phyloP scores from a whole-genome alignment of 805 yeast species.

The Sugiyamaella lignohabitans region DNA sequence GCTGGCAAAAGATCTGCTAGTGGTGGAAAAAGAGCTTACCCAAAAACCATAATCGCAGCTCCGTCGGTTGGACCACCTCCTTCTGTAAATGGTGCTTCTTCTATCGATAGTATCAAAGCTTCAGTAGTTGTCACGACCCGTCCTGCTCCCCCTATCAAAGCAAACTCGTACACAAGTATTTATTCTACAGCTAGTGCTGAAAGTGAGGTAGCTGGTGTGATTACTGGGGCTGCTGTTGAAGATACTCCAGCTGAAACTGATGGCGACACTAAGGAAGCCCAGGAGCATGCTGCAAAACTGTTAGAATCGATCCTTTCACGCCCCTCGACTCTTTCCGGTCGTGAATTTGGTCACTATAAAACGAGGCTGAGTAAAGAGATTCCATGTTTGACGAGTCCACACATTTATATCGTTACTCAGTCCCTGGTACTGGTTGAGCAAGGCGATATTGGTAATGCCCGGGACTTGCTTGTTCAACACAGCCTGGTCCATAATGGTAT shows the following conservation, averaged over 20 bases:
- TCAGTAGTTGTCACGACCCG: slow-evolving; percentile 2
- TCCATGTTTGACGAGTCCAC: slow-evolving; percentile 13
- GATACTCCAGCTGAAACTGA: not conserved
- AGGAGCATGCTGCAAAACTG: slow-evolving; percentile 5
- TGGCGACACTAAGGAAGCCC: not conserved
- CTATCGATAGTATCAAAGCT: too few species aligned
- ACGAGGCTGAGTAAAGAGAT: slow-evolving; percentile 17
- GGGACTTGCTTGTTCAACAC: slow-evolving; percentile 40
- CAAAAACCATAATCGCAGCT: not conserved
- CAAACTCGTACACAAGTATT: not conserved
- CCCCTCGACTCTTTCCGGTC: slow-evolving; percentile 14
- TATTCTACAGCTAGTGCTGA: not conserved
- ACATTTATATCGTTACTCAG: slow-evolving; percentile 23
- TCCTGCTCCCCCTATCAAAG: not conserved
- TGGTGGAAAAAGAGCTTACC: slow-evolving; percentile 2
- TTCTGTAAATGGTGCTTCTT: not conserved
- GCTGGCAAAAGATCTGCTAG: slow-evolving; percentile 3
- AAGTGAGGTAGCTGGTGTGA: not conserved
- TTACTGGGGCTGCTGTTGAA: too few species aligned
- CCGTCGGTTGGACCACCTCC: not conserved
- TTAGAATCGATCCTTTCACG: slow-evolving; percentile 8
- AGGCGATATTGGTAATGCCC: slow-evolving; percentile 30
- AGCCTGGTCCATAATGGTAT: slow-evolving; percentile 54
- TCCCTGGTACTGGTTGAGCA: slow-evolving; percentile 29
- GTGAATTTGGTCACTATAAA: slow-evolving; percentile 24